A percentile compares a stretch with the other conserved stretches of the same genome.
Conservation (phyloP, 306 rosid species). For the Albizia julibrissin region DNA sequence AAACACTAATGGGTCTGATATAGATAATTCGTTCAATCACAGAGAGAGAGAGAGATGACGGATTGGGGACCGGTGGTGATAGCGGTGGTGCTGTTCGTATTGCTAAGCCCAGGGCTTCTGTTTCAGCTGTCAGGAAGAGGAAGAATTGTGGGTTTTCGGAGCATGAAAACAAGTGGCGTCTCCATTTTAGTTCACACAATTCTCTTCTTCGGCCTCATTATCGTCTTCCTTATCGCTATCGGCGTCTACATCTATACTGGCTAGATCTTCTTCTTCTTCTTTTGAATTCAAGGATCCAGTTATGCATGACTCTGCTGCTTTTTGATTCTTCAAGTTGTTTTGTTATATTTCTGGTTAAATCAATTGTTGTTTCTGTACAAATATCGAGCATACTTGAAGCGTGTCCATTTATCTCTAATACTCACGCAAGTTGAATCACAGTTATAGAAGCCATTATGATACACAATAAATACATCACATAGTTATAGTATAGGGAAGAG, state of each 20-base stretch:
- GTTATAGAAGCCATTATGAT: too few species aligned
- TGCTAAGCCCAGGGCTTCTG: slow-evolving; percentile 63
- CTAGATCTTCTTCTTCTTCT: background rate
- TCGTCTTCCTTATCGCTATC: slow-evolving; percentile 60
- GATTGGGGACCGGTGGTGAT: slow-evolving; percentile 83
- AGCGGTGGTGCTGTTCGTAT: slow-evolving; percentile 69
- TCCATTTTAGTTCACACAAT: slow-evolving; percentile 62
- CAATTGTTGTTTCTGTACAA: background rate
- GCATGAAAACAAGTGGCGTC: slow-evolving; percentile 58
- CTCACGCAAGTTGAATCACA: too few species aligned
- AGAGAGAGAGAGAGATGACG: slow-evolving; percentile 41
- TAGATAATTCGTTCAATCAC: background rate
- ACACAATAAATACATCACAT: too few species aligned
- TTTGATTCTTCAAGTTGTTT: too few species aligned
- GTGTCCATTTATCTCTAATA: too few species aligned
- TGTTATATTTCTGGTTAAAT: background rate
- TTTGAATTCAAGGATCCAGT: background rate
- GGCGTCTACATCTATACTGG: slow-evolving; percentile 67
- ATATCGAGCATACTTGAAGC: too few species aligned
- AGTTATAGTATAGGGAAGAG: too few species aligned
- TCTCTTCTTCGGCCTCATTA: slow-evolving; percentile 69
- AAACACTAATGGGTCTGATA: background rate
- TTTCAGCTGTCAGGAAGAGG: slow-evolving; percentile 60
- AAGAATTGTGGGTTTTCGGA: slow-evolving; percentile 57
- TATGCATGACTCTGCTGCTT: background rate